A percentile compares a stretch with the other conserved stretches of the same genome.
These are phyloP conservation scores for Geotrichum reessii DNA, from an alignment of 1,139 yeast genomes.

Conservation along the genomic window DNA sequence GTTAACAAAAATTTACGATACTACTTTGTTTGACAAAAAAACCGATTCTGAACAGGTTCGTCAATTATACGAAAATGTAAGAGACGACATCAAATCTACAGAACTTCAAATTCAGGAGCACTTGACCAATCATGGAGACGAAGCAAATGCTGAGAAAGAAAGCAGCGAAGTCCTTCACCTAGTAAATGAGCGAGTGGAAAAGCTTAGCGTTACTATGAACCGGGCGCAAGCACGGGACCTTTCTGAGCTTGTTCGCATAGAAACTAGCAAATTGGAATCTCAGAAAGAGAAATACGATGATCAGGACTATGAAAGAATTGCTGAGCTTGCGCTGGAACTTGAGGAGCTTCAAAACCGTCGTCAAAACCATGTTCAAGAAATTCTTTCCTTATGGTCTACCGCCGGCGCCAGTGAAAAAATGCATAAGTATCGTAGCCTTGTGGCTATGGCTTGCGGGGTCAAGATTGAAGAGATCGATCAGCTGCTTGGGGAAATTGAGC, in stretches of 20 bases:
- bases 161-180: slow-evolving; percentile 31
- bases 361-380: slow-evolving; percentile 41
- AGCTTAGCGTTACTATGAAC: slow-evolving; percentile 44
- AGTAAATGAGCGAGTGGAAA: slow-evolving; percentile 30
- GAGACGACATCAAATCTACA: slow-evolving; percentile 38
- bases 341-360: slow-evolving; percentile 46
- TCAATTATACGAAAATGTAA: slow-evolving; percentile 38
- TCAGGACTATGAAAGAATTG: slow-evolving; percentile 25
- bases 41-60: slow-evolving; percentile 44
- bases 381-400: slow-evolving; percentile 44
- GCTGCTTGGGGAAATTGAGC: slow-evolving; percentile 54
- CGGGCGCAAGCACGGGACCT: slow-evolving; percentile 53
- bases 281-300: slow-evolving; percentile 11
- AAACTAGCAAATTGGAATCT: slow-evolving; percentile 40
- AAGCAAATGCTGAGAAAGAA: slow-evolving; percentile 19
- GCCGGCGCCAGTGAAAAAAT: slow-evolving; percentile 52
- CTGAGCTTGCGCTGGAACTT: slow-evolving; percentile 40
- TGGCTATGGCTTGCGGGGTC: slow-evolving; percentile 78
- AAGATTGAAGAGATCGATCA: slow-evolving; percentile 76
- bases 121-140: slow-evolving; percentile 32
- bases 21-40: slow-evolving; percentile 48
- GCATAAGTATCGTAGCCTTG: slow-evolving; percentile 73
- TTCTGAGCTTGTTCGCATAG: slow-evolving; percentile 43
- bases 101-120: slow-evolving; percentile 33
- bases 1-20: slow-evolving; percentile 51